Evolutionary conservation across 2,329 filamentous ascomycete species (phyloP), one percentile per base, ranked within the genome.

Genomic region (Claviceps sp.): DNA sequence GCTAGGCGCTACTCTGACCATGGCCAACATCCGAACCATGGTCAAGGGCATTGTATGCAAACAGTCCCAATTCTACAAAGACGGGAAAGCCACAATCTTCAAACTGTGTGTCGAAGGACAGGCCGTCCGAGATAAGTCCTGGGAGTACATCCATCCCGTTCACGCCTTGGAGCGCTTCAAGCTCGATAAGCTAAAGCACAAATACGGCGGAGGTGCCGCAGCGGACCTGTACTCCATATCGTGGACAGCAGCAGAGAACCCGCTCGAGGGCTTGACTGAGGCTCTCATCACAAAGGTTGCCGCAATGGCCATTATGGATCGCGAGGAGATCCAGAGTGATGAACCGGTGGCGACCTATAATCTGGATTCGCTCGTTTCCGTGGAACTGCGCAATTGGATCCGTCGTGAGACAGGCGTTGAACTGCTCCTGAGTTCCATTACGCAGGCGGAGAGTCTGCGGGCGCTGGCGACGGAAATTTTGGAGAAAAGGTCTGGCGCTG

Each of bases 351-450:
- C 56, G 22, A 64, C 61, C 4, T 72, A 71, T 54, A 70, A 70
- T 1, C 63, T 73, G 11, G 71, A 73, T 58, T 70, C 66, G 1
- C 62, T 73, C 30, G 64, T 70, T 4, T 68, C 69, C 4, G 65
- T 71, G n/a, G 66, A 65, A 50, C 55, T 71, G 24, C 62, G 68
- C 10, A 69, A 65, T 52, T 71, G 69, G 70, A 64, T 73, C 11
- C 61, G 61, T 2, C 60, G 65, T 34, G 65, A 68, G 53, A 64
- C 66, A 8, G 60, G 62, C 8, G 64, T 61, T 2, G 64, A 67
- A 49, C 54, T 71, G 22, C 59, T 62, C 5, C 37, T 56, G 17
- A 50, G 22, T 16, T 40, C 46, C 17, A 55, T 55, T 34, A 45
- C 38, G 6, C 46, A 52, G 7, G 51, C 50, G n/a, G 19, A 24